Evolutionary conservation across 2,329 filamentous ascomycete genomes (phyloP), one percentile per base, ranked within the genome.

Genomic region (Pseudogymnoascus sp.): DNA sequence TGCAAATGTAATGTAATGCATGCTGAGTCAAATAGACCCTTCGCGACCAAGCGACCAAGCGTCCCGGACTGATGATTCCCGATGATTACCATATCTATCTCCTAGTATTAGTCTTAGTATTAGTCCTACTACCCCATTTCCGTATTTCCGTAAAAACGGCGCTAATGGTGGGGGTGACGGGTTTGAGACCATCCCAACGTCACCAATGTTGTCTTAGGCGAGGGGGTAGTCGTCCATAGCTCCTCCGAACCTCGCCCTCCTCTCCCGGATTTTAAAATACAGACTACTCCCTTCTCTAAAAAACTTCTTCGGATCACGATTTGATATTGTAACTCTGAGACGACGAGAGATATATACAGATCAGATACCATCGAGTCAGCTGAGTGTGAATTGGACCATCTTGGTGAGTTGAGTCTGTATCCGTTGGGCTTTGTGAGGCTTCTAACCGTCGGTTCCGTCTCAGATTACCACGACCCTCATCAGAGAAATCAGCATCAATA

Each of bases 121-220:
- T 4, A 28, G 28, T 13, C 31, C 13, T 39, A 57, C 51, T 57
- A 57, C 28, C 51, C 51, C 51, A 36, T 57, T 57, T 57, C 51
- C 51, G 51, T 57, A 36, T 57, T 57, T 57, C 51, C 51, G 51
- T 57, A 57, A 57, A 57, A 57, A 54, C 16, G n/a, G 28, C 51
- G 51, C 51, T 34, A 57, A 34, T 57, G 28, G 51, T 57, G 51
- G 51, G 37, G 51, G 51, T 57, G n/a, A n/a, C n/a, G n/a, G n/a
- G n/a, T n/a, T n/a, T n/a, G 48, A 57, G 48, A 57, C 48, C 25
- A 25, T 19, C 48, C 48, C 28, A 57, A 57, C 51, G 51, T 57
- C 51, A 57, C 51, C 51, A 57, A 57, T 57, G 51, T 34, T 34
- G n/a, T 34, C 28, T 57, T 36, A 57, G 51, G 51, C 28, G 51